phyloP scores from a whole-genome alignment of 257 asterid species.

The Lycium barbarum region DNA sequence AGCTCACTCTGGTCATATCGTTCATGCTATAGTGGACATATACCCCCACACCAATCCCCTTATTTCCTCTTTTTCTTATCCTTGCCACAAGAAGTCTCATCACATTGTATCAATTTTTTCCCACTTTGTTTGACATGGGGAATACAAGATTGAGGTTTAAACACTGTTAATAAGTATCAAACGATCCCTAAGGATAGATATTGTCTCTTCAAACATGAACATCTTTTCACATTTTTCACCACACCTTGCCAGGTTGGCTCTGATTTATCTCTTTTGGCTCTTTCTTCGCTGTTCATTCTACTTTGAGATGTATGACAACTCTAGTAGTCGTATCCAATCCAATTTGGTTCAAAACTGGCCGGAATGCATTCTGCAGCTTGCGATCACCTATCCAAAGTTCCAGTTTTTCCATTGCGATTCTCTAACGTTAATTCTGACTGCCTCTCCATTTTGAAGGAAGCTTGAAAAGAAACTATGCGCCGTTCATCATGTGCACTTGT shows the following conservation, averaged over 20 bases:
- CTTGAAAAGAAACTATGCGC: too few species aligned
- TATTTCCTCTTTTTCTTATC: not conserved
- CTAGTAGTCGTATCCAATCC: not conserved
- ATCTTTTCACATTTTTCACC: not conserved
- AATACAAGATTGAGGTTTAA: conserved; percentile 1
- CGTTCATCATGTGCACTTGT: too few species aligned
- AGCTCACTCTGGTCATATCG: not conserved
- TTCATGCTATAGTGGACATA: not conserved
- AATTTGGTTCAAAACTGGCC: too few species aligned
- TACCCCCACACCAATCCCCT: not conserved
- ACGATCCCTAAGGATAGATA: not conserved
- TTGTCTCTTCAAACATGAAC: not conserved
- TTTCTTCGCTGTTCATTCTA: not conserved
- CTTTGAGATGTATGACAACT: not conserved
- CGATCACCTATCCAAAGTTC: too few species aligned
- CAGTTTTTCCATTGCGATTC: too few species aligned
- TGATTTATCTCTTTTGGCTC: not conserved
- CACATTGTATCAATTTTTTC: not conserved
- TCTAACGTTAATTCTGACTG: too few species aligned
- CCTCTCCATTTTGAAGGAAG: too few species aligned
- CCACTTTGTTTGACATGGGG: not conserved
- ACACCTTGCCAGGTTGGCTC: not conserved
- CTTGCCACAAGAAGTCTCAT: not conserved
- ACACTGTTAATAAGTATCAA: not conserved
- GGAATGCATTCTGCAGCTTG: too few species aligned